A percentile compares a stretch with the other conserved stretches of the same genome.
phyloP scores from a whole-genome alignment of 495 filamentous ascomycete species.

The Cercophora sp. region DNA sequence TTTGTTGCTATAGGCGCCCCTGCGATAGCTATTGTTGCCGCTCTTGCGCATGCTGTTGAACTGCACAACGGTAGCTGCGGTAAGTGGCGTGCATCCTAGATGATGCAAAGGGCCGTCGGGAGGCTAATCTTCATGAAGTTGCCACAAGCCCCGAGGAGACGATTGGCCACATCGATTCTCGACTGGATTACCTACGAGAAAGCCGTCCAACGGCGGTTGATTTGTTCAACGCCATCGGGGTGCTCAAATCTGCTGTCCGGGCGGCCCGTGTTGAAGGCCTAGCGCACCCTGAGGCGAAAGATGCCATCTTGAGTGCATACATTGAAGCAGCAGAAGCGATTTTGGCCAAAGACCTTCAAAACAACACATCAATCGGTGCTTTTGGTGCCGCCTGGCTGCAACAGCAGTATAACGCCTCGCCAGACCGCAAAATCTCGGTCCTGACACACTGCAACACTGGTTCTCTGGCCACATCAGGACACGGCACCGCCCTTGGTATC shows the following conservation, averaged over 20 bases:
- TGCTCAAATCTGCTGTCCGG: conserved; percentile 60
- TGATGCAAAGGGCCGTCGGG: neutral
- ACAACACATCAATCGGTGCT: conserved; percentile 80
- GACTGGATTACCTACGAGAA: conserved; percentile 75
- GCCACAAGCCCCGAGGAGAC: conserved; percentile 53
- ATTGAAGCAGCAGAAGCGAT: conserved; percentile 78
- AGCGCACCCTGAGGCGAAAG: conserved; percentile 30
- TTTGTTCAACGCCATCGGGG: conserved; percentile 79
- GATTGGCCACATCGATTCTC: conserved; percentile 61
- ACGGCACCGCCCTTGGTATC: conserved; percentile 92
- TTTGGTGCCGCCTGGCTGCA: conserved; percentile 81
- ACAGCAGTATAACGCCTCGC: conserved; percentile 37
- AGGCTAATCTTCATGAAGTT: neutral
- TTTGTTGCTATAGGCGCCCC: conserved; percentile 70
- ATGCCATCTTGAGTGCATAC: conserved; percentile 59
- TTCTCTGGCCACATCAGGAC: conserved; percentile 93
- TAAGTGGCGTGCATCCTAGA: conserved; percentile 19
- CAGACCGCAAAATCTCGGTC: conserved; percentile 57
- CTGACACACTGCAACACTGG: conserved; percentile 98
- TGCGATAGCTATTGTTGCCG: conserved; percentile 95
- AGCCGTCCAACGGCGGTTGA: conserved; percentile 95
- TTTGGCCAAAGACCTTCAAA: conserved; percentile 77
- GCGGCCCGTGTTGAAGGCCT: conserved; percentile 29
- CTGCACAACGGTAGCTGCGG: conserved; percentile 51
- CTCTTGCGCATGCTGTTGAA: conserved; percentile 78